Evolutionary conservation across 2,329 filamentous ascomycete species (phyloP), one percentile per base, ranked within the genome.

Genomic region (Rhexocercosporidium sp.): DNA sequence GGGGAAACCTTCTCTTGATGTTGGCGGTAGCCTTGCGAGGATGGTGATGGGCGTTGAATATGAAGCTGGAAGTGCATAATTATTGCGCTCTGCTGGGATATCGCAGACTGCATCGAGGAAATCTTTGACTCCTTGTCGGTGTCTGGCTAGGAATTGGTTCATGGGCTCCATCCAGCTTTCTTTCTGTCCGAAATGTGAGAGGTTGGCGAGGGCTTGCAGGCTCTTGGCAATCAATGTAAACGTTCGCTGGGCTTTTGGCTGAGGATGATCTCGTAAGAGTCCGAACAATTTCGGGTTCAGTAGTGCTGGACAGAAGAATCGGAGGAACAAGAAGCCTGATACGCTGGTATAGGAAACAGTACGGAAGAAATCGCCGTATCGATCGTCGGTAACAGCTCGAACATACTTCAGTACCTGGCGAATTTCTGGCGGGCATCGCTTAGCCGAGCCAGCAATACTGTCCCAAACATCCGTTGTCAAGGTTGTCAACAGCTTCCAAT

Each of bases 131-230:
- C 92, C 87, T 73, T 90, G 86, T 22, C 94, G 88, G 75, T 97
- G 90, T 1, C 88, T 84, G 9, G 84, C 85, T 44, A 98, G 82
- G 74, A 97, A 97, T 51, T 87, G 87, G 76, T 97, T 98, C 95
- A 98, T 98, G 0, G 94, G 94, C 80, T 97, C 94, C 94, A 98
- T 97, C 93, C 94, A 98, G n/a, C 91, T 89, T 79, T 98, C 95
- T 77, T 97, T 97, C 76, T 92, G 94, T 47, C 95, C 95, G 76
- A 97, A 97, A 0, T 89, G 93, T 1, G 93, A 92, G 80, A 97
- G 85, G 77, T 97, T 97, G 20, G 94, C 93, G 66, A 98, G 84
- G 18, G 93, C 94, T 79, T 97, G 94, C 9, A 98, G 82, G 1
- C 92, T 93, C 79, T 98, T 98, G 27, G 95, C 93, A 67, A 98